Conservation (phyloP, 2,329 filamentous ascomycete species). For the Coniochaeta sp. region DNA sequence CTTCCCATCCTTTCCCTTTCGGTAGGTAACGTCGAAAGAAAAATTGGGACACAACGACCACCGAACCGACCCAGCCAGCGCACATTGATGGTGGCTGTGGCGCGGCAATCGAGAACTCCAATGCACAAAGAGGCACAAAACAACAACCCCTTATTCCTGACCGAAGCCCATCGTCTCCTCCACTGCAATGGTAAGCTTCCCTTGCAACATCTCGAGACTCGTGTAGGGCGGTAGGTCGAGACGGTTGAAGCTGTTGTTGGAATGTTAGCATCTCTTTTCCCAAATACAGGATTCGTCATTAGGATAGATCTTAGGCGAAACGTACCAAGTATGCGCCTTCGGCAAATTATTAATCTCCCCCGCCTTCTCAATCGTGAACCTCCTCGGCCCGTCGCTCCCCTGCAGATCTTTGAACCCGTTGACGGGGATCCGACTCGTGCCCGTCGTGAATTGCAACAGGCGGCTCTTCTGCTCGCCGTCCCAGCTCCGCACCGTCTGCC, state of each 20-base stretch:
- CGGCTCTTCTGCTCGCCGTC: constrained; percentile 98
- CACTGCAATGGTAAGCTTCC: constrained; percentile 92
- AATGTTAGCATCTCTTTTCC: constrained; percentile 14
- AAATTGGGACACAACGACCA: no score
- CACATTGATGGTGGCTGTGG: no score
- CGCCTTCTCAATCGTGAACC: constrained; percentile 97
- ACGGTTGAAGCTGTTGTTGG: constrained; percentile 74
- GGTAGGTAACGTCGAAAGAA: no score
- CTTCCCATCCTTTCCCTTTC: not conserved
- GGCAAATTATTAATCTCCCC: constrained; percentile 85
- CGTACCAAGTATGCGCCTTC: constrained; percentile 96
- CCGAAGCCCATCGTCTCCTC: constrained; percentile 99
- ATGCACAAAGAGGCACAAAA: not conserved
- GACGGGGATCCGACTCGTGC: constrained; percentile 94
- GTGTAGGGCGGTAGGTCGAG: constrained; percentile 94
- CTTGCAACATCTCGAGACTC: constrained; percentile 72
- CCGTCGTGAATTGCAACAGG: constrained; percentile 92
- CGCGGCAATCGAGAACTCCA: no score
- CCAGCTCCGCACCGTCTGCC: constrained; percentile 95
- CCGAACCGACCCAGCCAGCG: no score
- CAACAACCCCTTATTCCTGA: constrained; percentile 64
- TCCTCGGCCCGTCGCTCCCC: constrained; percentile 86
- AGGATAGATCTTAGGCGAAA: constrained; percentile 14
- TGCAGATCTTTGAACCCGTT: constrained; percentile 99
- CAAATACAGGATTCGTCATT: not conserved